A percentile compares a stretch with the other conserved stretches of the same genome.
Conservation (phyloP, 73 alveolate species). For the Paramecium octaurelia region DNA sequence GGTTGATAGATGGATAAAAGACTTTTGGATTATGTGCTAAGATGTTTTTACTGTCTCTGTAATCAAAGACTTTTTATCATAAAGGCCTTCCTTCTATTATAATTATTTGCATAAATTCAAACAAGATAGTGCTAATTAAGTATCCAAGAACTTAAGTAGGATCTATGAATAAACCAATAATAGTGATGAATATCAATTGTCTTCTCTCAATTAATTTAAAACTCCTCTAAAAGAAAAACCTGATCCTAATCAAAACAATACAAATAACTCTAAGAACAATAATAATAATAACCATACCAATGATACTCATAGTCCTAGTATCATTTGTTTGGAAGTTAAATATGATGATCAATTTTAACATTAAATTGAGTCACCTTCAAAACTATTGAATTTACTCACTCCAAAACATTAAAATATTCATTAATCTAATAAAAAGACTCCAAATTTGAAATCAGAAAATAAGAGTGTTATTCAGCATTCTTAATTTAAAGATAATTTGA, state of each 20-base stretch:
- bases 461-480: background rate
- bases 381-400: background rate
- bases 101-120: conserved; percentile 23
- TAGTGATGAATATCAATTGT: conserved; percentile 33
- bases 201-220: conserved; percentile 24
- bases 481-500: conserved; percentile 7
- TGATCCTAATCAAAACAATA: background rate
- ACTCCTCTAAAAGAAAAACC: conserved; percentile 20
- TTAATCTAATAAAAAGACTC: background rate
- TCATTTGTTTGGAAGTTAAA: background rate
- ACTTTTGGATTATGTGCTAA: conserved; percentile 49
- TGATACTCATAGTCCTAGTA: background rate
- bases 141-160: conserved; percentile 1
- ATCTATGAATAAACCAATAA: background rate
- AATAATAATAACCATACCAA: background rate
- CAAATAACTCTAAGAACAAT: background rate
- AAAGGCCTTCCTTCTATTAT: conserved; percentile 43
- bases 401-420: background rate
- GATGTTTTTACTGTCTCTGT: conserved; percentile 41
- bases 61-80: conserved; percentile 3
- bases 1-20: conserved; percentile 43
- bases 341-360: background rate
- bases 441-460: background rate
- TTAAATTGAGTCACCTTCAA: conserved; percentile 42
- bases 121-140: background rate